phyloP scores from a whole-genome alignment of 306 rosid species.

The Cicer bijugum region DNA sequence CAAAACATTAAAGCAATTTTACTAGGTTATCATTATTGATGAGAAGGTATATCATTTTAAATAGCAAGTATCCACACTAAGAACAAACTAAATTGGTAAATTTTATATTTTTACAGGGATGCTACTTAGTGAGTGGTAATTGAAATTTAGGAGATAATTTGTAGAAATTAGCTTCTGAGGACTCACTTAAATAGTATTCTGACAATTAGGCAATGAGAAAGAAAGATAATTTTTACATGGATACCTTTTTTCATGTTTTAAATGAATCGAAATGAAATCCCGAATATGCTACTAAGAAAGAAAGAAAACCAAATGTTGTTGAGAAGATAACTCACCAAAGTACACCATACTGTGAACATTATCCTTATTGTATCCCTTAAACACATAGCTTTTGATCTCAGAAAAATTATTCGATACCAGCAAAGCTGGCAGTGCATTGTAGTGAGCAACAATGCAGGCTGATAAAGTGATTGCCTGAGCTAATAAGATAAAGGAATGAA shows the following conservation, averaged over 20 bases:
- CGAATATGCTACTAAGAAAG: conserved; percentile 21
- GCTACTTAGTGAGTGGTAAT: not conserved
- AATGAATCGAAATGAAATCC: not conserved
- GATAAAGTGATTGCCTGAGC: conserved; percentile 99
- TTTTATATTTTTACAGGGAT: too few relatives aligned
- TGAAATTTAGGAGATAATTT: conserved; percentile 11
- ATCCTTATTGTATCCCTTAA: conserved; percentile 84
- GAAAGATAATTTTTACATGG: not conserved
- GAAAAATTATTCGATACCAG: conserved; percentile 96
- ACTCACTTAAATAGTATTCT: conserved; percentile 4
- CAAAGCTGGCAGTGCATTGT: conserved; percentile 86
- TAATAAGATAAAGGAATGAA: conserved; percentile 90
- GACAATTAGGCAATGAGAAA: not conserved
- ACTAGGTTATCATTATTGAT: conserved; percentile 12
- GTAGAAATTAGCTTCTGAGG: not conserved
- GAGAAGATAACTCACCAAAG: conserved; percentile 69
- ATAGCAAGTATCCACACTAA: too few relatives aligned
- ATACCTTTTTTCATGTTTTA: conserved; percentile 22
- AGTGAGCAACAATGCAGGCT: conserved; percentile 95
- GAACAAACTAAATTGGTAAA: too few relatives aligned
- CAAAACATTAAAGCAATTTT: conserved; percentile 10
- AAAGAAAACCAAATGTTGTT: conserved; percentile 9
- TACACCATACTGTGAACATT: conserved; percentile 90
- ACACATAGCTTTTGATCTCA: conserved; percentile 94
- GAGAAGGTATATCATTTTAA: too few relatives aligned